These are phyloP conservation scores for Gonapodya sp. DNA, from an alignment of 192 early-diverging fungal genomes.

Conservation along the genomic window DNA sequence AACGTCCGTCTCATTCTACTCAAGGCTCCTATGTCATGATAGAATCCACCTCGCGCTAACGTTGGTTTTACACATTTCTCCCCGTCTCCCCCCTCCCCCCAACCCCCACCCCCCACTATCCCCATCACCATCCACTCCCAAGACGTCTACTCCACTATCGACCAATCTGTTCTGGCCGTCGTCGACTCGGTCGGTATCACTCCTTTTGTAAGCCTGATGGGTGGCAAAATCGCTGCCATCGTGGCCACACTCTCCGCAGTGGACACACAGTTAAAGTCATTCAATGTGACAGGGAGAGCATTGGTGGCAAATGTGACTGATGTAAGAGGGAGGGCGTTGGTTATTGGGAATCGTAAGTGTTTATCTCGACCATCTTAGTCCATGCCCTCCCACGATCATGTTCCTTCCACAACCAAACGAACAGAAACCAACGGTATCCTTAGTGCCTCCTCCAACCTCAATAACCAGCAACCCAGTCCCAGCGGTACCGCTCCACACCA, in stretches of 20 bases:
- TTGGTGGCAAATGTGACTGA: neutral
- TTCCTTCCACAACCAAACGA: neutral
- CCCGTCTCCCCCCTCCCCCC: no score
- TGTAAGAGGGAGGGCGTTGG: neutral
- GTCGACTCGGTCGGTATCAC: neutral
- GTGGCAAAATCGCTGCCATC: neutral
- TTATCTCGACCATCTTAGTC: no score
- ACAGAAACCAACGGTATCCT: neutral
- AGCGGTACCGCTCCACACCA: neutral
- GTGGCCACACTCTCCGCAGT: neutral
- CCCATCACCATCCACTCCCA: neutral
- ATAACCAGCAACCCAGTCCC: neutral
- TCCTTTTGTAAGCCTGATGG: neutral
- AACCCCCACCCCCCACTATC: neutral
- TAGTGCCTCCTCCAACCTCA: neutral
- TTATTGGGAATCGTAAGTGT: neutral
- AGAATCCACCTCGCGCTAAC: no score
- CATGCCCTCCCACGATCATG: no score
- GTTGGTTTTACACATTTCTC: no score
- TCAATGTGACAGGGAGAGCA: neutral
- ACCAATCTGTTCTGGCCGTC: neutral
- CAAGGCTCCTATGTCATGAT: no score
- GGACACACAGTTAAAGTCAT: neutral
- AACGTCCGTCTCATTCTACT: no score
- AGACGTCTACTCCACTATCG: neutral